Evolutionary conservation across 2,329 filamentous ascomycete genomes (phyloP).

Genomic region (Colletotrichum costaricense): DNA sequence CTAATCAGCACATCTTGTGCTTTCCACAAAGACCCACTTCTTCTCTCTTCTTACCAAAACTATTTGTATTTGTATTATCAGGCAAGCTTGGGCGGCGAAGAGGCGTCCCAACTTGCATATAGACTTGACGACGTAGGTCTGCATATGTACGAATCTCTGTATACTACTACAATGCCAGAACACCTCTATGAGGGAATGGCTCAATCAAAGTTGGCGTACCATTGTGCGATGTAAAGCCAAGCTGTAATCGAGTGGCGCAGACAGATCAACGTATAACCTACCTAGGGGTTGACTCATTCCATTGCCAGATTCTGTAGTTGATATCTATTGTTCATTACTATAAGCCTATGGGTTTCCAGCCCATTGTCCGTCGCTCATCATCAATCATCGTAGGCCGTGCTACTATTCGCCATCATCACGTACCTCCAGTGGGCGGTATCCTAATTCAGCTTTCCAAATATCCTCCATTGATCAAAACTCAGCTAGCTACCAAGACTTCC

Average conservation of each 20-base stretch:
- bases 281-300: background rate
- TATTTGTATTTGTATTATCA: slow-evolving; percentile 35
- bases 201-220: background rate
- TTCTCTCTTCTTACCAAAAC: slow-evolving; percentile 30
- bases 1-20: slow-evolving; percentile 28
- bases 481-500: background rate
- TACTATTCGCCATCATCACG: background rate
- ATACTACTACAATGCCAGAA: slow-evolving; percentile 35
- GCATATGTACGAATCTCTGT: slow-evolving; percentile 36
- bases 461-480: background rate
- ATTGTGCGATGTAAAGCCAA: background rate
- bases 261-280: background rate
- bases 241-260: background rate
- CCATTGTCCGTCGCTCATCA: background rate
- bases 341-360: background rate
- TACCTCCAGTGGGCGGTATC: background rate
- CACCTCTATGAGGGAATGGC: slow-evolving; percentile 2
- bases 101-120: slow-evolving; percentile 34
- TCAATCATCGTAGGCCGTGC: background rate
- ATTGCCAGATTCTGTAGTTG: background rate
- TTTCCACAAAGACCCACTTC: slow-evolving; percentile 5
- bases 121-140: slow-evolving; percentile 34
- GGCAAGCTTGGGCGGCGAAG: slow-evolving; percentile 24
- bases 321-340: background rate
- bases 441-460: background rate